Evolutionary conservation across 2,329 filamentous ascomycete species (phyloP).

Genomic region (Mariannaea elegans): DNA sequence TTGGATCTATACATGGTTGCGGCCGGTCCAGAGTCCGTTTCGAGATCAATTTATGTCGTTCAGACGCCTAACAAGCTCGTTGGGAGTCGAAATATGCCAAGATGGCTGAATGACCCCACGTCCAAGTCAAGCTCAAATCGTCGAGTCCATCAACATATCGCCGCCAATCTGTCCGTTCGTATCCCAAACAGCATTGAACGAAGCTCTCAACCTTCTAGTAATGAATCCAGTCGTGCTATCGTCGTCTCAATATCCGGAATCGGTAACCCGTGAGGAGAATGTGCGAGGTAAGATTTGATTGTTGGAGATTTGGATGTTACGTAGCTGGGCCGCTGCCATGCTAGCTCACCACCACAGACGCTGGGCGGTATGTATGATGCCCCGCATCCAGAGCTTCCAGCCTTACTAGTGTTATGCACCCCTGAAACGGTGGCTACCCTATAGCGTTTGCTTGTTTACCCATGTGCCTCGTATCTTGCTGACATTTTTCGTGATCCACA

Average conservation of each 20-base stretch:
- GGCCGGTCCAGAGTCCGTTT: constrained; percentile 10
- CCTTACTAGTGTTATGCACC: background rate
- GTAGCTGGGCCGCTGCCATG: constrained; percentile 15
- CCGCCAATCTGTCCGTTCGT: constrained; percentile 24
- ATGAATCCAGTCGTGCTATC: background rate
- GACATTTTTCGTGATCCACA: no score
- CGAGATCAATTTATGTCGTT: background rate
- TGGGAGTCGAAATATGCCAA: background rate
- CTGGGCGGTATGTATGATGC: constrained; percentile 22
- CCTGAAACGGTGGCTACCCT: constrained; percentile 28
- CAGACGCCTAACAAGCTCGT: constrained; percentile 1
- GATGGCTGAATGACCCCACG: background rate
- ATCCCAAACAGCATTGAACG: constrained; percentile 28
- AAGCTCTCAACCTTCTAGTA: background rate
- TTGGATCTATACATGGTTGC: constrained; percentile 54
- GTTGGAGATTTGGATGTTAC: constrained; percentile 6
- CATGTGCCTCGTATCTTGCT: constrained; percentile 1
- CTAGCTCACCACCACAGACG: constrained; percentile 12
- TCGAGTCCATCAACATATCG: constrained; percentile 34
- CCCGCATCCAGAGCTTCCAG: constrained; percentile 20
- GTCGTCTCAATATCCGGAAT: background rate
- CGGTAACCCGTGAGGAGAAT: background rate
- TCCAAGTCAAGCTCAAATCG: constrained; percentile 18
- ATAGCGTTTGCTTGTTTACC: background rate
- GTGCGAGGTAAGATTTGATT: constrained; percentile 2